phyloP scores from a whole-genome alignment of 1,284 basidiomycete genomes.

The Singerocomus inundabilis region DNA sequence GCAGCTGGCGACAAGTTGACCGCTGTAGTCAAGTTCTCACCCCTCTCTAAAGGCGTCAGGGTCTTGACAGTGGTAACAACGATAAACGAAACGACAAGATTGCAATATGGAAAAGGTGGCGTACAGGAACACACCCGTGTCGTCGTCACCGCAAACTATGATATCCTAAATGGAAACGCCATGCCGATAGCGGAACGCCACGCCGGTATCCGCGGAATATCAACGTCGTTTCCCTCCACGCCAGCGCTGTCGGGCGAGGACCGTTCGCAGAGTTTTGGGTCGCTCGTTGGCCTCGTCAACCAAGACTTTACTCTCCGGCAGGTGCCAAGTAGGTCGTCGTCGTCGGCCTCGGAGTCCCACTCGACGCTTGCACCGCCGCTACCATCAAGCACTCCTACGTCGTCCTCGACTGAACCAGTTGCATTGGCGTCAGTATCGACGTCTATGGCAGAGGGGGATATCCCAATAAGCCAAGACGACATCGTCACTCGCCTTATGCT shows the following conservation, averaged over 20 bases:
- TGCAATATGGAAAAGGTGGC: constrained; percentile 42
- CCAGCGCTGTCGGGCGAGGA: constrained; percentile 18
- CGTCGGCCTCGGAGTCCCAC: constrained; percentile 14
- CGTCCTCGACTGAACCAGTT: constrained; percentile 4
- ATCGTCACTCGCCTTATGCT: constrained; percentile 48
- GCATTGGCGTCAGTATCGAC: constrained; percentile 14
- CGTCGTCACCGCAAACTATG: constrained; percentile 66
- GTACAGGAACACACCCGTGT: constrained; percentile 62
- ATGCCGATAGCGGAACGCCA: constrained; percentile 44
- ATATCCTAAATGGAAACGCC: constrained; percentile 64
- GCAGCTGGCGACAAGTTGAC: constrained; percentile 84
- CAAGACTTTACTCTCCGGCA: constrained; percentile 20
- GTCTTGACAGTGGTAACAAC: constrained; percentile 68
- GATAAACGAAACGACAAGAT: constrained; percentile 75
- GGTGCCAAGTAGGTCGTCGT: constrained; percentile 16
- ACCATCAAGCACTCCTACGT: not conserved
- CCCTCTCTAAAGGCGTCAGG: constrained; percentile 79
- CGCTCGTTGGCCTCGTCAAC: constrained; percentile 4
- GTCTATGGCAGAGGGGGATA: constrained; percentile 10
- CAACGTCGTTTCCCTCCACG: constrained; percentile 17
- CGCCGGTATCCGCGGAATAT: constrained; percentile 30
- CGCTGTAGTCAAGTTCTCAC: constrained; percentile 83
- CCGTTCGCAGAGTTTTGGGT: constrained; percentile 17
- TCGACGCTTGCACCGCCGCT: not conserved
- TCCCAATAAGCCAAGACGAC: constrained; percentile 40